Evolutionary conservation across 176 grass and related monocot species (phyloP).

Genomic region (Phoenix roebelenii): DNA sequence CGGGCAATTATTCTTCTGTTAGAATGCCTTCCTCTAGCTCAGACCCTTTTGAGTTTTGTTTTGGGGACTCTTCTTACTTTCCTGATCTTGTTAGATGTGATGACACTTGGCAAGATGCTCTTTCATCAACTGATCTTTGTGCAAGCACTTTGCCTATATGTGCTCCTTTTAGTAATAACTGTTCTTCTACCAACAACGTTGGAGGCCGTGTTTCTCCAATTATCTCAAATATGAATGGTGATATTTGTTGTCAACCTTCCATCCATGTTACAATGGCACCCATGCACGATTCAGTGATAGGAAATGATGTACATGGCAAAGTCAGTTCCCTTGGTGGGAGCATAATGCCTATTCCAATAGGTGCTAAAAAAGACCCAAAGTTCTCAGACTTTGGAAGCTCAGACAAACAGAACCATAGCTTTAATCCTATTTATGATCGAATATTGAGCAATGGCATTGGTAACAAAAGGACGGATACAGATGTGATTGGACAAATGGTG

Average conservation of each 20-base stretch:
- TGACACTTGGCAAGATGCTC: slow-evolving; percentile 20
- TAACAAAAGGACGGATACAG: neutral
- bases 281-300: neutral
- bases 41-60: slow-evolving; percentile 29
- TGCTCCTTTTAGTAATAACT: neutral
- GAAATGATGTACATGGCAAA: slow-evolving; percentile 10
- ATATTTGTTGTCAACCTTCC: neutral
- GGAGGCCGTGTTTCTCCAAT: slow-evolving; percentile 8
- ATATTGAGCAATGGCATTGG: neutral
- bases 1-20: neutral
- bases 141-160: neutral
- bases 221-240: neutral
- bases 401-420: neutral
- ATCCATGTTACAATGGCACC: neutral
- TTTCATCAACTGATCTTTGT: slow-evolving; percentile 23
- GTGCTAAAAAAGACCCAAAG: neutral
- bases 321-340: slow-evolving; percentile 1
- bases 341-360: neutral
- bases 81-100: slow-evolving; percentile 19
- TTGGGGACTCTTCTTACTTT: slow-evolving; percentile 32
- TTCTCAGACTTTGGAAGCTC: slow-evolving; percentile 15
- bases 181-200: neutral
- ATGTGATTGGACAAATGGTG: neutral
- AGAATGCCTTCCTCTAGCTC: neutral
- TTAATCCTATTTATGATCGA: slow-evolving; percentile 14